Base-by-base conservation (phyloP, 2,329 filamentous ascomycete species). In the Chaetomium sp. region DNA sequence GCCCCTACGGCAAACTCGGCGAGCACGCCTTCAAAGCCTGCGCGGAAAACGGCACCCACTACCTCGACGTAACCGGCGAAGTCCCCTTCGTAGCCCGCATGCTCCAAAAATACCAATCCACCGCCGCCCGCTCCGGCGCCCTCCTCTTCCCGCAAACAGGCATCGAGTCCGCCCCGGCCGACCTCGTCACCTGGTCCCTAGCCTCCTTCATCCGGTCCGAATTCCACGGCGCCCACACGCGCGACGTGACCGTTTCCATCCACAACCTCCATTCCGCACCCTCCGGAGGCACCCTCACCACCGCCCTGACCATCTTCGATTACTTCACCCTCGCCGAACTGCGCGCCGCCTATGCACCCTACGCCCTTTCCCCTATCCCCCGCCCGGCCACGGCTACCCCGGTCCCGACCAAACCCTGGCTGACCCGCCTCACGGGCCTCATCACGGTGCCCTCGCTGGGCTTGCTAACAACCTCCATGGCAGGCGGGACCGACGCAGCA, bases 281-380 rank as follows among this genome's bases (percentile, higher is more conserved):
- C 2, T 87, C 84, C 1, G 84, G 84, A n/a, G 85, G 85, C 47
- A 86, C 88, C 1, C 71, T 91, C 4, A 77, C 81, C 37, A 91
- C 89, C 0, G 73, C 84, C 4, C 69, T 96, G 11, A 78, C 68
- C 47, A 61, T 84, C 27, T 74, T 83, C 55, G 82, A 86, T 33
- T 68, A 70, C 46, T 84, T 78, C 64, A 70, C 72, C 27, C 50
- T 80, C 14, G 70, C 73, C 48, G 70, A 84, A 52, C 61, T 86
- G 5, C 66, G 64, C 11, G 71, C 69, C 3, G 70, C 78, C 1
- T 67, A 72, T 53, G 66, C 68, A 32, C 82, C 83, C 11, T 86
- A 78, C 64, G 77, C 78, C 1, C 69, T 81, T 8, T 86, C 82
- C 0, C 84, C 84, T 0, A 12, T 11, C 6, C 11, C 11, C 40